A percentile compares a stretch with the other conserved stretches of the same genome.
Conservation (phyloP, 257 asterid genomes). For the Cruciata laevipes region DNA sequence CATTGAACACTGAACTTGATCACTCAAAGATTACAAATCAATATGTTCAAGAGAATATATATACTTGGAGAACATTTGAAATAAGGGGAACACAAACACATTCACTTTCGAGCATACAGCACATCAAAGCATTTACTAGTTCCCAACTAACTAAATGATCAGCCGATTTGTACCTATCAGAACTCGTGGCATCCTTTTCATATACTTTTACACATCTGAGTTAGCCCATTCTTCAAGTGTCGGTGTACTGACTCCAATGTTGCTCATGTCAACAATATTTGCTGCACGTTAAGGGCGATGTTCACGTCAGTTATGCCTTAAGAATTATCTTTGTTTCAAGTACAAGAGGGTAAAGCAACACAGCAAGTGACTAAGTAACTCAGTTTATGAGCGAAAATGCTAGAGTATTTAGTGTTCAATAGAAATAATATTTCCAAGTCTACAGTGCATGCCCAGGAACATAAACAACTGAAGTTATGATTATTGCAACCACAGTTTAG, state of each 20-base stretch:
- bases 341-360: not conserved
- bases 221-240: slow-evolving; percentile 64
- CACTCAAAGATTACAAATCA: not conserved
- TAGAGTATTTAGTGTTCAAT: not conserved
- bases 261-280: slow-evolving; percentile 57
- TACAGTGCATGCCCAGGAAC: not conserved
- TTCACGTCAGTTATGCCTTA: slow-evolving; percentile 1
- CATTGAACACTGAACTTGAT: not conserved
- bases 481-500: too few relatives aligned
- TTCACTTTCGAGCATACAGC: not conserved
- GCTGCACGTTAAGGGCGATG: slow-evolving; percentile 29
- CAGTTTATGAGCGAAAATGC: not conserved
- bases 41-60: not conserved
- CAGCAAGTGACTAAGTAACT: not conserved
- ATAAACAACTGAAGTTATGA: too few relatives aligned
- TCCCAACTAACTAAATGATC: not conserved
- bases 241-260: slow-evolving; percentile 58
- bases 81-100: not conserved
- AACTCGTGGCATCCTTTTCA: not conserved
- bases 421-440: not conserved
- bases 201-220: slow-evolving; percentile 13
- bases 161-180: not conserved
- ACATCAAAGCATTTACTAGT: not conserved
- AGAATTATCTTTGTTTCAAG: not conserved
- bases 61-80: not conserved